Evolutionary conservation across 495 filamentous ascomycete genomes (phyloP), one percentile per base, ranked within the genome.

Genomic region (Darksidea phi): DNA sequence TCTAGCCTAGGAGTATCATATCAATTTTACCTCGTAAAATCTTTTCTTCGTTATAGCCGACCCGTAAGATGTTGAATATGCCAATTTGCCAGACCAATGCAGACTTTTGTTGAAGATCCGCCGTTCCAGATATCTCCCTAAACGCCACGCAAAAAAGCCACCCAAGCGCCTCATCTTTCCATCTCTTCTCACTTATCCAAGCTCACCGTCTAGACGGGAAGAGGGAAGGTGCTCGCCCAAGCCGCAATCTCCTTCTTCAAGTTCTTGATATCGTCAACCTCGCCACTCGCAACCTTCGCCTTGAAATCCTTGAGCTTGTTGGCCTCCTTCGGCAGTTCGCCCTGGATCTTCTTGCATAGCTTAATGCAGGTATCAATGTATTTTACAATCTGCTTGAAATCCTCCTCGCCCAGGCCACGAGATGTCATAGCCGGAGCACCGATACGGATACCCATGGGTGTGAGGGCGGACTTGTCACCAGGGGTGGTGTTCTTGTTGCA

Each of bases 301-400:
- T 91, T 93, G 87, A 98, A 98, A 81, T 98, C 95, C 86, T 97
- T 97, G 70, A 91, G 88, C 85, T 93, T 96, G 83, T 98, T 98
- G 61, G 89, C 90, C 75, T 92, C 89, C 85, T 96, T 97, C 64
- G 95, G 94, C 8, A 98, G 81, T 60, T 79, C 78, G 49, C 72
- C 78, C 80, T 98, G 94, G 63, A 96, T 80, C 67, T 88, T 81
- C 81, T 89, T 89, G 49, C 61, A 59, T 32, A 77, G 54, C 69
- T 74, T 70, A 59, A 77, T 73, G 83, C 86, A 88, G 66, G 85
- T 82, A 70, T 94, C 90, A 63, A 99, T 95, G 80, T 96, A 97
- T 38, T 76, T 71, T 38, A 88, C 93, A 62, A 99, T 91, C 63
- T 86, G 82, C 79, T 89, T 88, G 79, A 97, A 99, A 76, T 97